Percentiles rank a stretch among this genome's conserved stretches.
These are phyloP conservation scores for Aplosporella prunicola DNA, from an alignment of 2,329 filamentous ascomycete species.

Conservation along the genomic window DNA sequence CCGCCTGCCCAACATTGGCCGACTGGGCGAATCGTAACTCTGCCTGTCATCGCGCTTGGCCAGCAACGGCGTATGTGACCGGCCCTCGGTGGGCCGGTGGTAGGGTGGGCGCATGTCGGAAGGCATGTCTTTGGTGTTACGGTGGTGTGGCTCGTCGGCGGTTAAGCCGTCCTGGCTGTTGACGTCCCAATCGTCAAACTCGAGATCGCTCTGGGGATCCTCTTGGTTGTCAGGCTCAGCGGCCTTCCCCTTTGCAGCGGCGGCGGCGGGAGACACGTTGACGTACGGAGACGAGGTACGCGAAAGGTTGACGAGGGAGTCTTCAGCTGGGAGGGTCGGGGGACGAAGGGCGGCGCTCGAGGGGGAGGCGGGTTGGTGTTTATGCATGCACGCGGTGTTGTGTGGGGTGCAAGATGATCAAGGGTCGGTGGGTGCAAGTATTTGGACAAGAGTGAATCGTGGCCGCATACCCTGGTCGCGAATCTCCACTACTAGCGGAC, in stretches of 20 bases:
- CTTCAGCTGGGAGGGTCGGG: no score
- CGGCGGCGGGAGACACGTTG: constrained; percentile 5
- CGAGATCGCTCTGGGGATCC: constrained; percentile 24
- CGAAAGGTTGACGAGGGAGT: no score
- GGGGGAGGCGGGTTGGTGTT: constrained; percentile 5
- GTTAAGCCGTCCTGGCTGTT: constrained; percentile 1
- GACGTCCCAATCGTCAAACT: constrained; percentile 35
- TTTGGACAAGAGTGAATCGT: no score
- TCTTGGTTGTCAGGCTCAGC: constrained; percentile 12
- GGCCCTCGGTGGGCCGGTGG: constrained; percentile 28
- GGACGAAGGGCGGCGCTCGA: no score
- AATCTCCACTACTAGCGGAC: no score
- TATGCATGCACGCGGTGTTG: constrained; percentile 11
- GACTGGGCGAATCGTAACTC: constrained; percentile 29
- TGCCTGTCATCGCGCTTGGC: constrained; percentile 28
- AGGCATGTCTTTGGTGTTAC: constrained; percentile 34
- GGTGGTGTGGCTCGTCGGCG: not conserved
- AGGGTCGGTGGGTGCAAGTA: no score
- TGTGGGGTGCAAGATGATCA: constrained; percentile 6
- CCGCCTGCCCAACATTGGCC: constrained; percentile 46
- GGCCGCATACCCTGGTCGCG: no score
- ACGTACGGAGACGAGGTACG: constrained; percentile 2
- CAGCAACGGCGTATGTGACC: constrained; percentile 46
- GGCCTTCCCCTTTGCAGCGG: constrained; percentile 14
- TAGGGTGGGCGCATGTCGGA: constrained; percentile 38